These are phyloP conservation scores for Beauveria sp. DNA, from an alignment of 2,329 filamentous ascomycete species.

Conservation along the genomic window DNA sequence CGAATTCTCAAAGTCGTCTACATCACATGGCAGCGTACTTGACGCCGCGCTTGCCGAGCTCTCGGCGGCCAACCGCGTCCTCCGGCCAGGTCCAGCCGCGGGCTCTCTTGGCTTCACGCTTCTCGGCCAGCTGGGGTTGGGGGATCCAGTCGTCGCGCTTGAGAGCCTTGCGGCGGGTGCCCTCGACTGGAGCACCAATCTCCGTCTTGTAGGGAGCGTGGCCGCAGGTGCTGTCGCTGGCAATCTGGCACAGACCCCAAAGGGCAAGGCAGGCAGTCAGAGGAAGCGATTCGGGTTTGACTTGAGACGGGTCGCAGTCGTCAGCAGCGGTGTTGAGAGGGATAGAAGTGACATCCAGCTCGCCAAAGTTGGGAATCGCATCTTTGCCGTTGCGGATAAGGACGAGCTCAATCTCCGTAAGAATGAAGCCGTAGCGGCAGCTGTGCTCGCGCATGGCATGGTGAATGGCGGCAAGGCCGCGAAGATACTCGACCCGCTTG, in stretches of 20 bases:
- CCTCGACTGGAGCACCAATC: slow-evolving; percentile 67
- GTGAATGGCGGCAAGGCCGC: slow-evolving; percentile 78
- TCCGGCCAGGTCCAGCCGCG: slow-evolving; percentile 72
- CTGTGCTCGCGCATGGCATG: slow-evolving; percentile 88
- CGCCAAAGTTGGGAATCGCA: slow-evolving; percentile 75
- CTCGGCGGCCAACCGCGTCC: slow-evolving; percentile 63
- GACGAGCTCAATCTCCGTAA: slow-evolving; percentile 91
- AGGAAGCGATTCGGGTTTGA: slow-evolving; percentile 31
- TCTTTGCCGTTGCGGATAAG: slow-evolving; percentile 74
- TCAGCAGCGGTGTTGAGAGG: slow-evolving; percentile 41
- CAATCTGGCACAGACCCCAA: slow-evolving; percentile 70
- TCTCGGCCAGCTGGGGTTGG: slow-evolving; percentile 63
- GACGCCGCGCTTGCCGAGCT: slow-evolving; percentile 60
- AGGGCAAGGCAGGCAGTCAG: slow-evolving; percentile 67
- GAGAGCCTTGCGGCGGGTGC: slow-evolving; percentile 61
- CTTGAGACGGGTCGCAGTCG: slow-evolving; percentile 20
- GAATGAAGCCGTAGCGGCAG: slow-evolving; percentile 90
- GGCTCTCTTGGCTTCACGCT: slow-evolving; percentile 65
- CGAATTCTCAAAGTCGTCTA: background rate
- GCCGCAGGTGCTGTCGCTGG: slow-evolving; percentile 46
- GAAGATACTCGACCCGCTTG: slow-evolving; percentile 82
- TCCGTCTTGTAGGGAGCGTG: slow-evolving; percentile 60
- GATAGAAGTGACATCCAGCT: slow-evolving; percentile 64
- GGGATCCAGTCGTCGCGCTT: slow-evolving; percentile 72
- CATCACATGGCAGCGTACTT: slow-evolving; percentile 31